phyloP scores from a whole-genome alignment of 352 stramenopile genomes.

The Pythium brachiatum region DNA sequence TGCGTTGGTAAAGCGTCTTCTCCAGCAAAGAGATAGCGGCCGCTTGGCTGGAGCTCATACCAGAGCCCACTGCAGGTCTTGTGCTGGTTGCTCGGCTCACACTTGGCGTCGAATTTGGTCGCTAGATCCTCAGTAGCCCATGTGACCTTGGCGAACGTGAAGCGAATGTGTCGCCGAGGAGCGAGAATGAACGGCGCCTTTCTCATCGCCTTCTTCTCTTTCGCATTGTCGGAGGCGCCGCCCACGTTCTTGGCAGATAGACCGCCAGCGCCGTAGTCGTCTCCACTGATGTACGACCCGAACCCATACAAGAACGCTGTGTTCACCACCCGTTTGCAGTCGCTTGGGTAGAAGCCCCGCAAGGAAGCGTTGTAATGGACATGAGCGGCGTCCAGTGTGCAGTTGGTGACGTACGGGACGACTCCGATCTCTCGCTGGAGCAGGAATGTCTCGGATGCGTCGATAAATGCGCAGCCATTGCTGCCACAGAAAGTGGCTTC shows the following conservation, averaged over 20 bases:
- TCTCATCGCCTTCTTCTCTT: too few relatives aligned
- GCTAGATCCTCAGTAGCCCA: slow-evolving; percentile 36
- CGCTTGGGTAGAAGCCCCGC: slow-evolving; percentile 32
- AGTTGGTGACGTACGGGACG: slow-evolving; percentile 42
- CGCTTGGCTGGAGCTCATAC: slow-evolving; percentile 41
- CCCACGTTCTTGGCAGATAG: too few relatives aligned
- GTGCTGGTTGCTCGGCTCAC: slow-evolving; percentile 14
- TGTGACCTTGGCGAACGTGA: slow-evolving; percentile 40
- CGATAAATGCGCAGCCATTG: slow-evolving; percentile 38
- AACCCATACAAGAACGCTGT: slow-evolving; percentile 38
- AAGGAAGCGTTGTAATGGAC: slow-evolving; percentile 45
- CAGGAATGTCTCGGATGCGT: slow-evolving; percentile 29
- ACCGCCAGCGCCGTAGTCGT: slow-evolving; percentile 36
- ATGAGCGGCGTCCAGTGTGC: slow-evolving; percentile 24
- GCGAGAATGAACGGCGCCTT: slow-evolving; percentile 32
- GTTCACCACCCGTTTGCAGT: slow-evolving; percentile 29
- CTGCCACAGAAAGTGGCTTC: slow-evolving; percentile 34
- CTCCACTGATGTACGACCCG: slow-evolving; percentile 43
- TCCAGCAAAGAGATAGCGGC: slow-evolving; percentile 42
- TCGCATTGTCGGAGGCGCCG: too few relatives aligned
- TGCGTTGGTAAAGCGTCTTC: slow-evolving; percentile 29
- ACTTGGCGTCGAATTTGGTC: slow-evolving; percentile 34
- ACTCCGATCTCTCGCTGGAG: slow-evolving; percentile 40
- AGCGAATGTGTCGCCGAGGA: slow-evolving; percentile 35
- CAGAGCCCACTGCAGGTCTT: slow-evolving; percentile 34